Evolutionary conservation across 1,284 basidiomycete species (phyloP).

Genomic region (Ganoderma multipileum): DNA sequence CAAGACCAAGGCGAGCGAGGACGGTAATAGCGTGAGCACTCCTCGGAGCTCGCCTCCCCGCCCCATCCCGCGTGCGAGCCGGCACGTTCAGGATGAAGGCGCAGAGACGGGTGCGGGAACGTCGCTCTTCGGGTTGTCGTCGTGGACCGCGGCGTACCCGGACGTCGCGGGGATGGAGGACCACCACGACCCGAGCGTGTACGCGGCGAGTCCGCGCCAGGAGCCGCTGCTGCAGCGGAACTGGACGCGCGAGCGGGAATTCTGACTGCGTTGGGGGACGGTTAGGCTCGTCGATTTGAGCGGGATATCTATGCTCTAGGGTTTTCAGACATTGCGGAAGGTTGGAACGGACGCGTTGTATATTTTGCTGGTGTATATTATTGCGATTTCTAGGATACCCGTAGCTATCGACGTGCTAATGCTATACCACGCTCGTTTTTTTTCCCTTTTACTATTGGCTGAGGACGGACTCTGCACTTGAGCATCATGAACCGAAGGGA

Average conservation of each 20-base stretch:
- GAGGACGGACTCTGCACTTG: neutral
- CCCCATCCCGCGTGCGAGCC: slow-evolving; percentile 25
- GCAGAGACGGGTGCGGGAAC: slow-evolving; percentile 2
- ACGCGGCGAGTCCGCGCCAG: slow-evolving; percentile 33
- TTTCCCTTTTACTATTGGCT: neutral
- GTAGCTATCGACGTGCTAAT: slow-evolving; percentile 18
- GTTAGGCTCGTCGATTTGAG: too few relatives aligned
- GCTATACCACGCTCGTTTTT: slow-evolving; percentile 21
- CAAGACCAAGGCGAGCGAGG: slow-evolving; percentile 13
- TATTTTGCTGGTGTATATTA: slow-evolving; percentile 28
- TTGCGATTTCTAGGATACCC: slow-evolving; percentile 5
- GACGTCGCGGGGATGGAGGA: slow-evolving; percentile 21
- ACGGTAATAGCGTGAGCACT: slow-evolving; percentile 6
- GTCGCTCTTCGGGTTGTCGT: slow-evolving; percentile 34
- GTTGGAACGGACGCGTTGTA: neutral
- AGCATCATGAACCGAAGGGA: too few relatives aligned
- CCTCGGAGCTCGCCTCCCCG: slow-evolving; percentile 30
- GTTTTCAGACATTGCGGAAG: slow-evolving; percentile 12
- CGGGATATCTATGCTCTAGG: slow-evolving; percentile 4
- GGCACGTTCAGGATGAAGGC: neutral
- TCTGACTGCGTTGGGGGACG: slow-evolving; percentile 9
- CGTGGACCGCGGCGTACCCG: slow-evolving; percentile 39
- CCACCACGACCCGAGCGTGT: slow-evolving; percentile 19
- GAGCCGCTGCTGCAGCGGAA: slow-evolving; percentile 31
- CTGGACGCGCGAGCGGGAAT: slow-evolving; percentile 32